These are phyloP conservation scores for Trichoderma sp. DNA, from an alignment of 2,329 filamentous ascomycete species.

Conservation along the genomic window DNA sequence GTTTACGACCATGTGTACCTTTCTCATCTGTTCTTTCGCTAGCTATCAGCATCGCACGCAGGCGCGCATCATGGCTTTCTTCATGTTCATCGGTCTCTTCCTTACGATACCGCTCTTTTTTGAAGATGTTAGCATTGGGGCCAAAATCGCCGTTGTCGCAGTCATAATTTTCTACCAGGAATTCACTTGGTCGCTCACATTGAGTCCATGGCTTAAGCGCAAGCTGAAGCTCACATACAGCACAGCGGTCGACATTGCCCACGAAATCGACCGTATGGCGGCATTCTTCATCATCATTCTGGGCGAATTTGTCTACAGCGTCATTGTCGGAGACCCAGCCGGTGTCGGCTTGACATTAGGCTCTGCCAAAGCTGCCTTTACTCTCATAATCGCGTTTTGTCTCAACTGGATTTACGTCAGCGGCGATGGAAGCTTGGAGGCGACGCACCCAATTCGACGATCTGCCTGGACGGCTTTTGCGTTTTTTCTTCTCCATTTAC, in stretches of 20 bases:
- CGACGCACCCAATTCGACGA: conserved; percentile 44
- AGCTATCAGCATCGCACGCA: conserved; percentile 47
- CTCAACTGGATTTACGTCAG: conserved; percentile 51
- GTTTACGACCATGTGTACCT: conserved; percentile 39
- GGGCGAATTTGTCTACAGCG: conserved; percentile 48
- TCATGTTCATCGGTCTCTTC: conserved; percentile 41
- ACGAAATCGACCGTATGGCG: conserved; percentile 49
- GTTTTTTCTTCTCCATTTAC: conserved; percentile 45
- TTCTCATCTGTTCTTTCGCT: conserved; percentile 43
- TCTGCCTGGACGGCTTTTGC: conserved; percentile 43
- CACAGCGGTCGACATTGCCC: conserved; percentile 48
- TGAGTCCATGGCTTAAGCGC: conserved; percentile 44
- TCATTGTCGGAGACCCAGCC: conserved; percentile 46
- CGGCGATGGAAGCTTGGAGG: conserved; percentile 44
- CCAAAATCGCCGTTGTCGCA: conserved; percentile 42
- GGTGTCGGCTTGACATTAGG: conserved; percentile 43
- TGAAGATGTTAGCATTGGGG: conserved; percentile 38
- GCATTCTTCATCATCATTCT: conserved; percentile 53
- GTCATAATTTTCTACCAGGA: conserved; percentile 44
- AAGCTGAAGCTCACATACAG: conserved; percentile 43
- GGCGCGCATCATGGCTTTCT: conserved; percentile 42
- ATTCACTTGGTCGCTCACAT: conserved; percentile 42
- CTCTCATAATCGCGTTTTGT: conserved; percentile 48
- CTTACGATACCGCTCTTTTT: conserved; percentile 45
- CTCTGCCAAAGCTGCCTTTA: conserved; percentile 46